These are phyloP conservation scores for Trichophyton benhamiae DNA, from an alignment of 2,329 filamentous ascomycete species.

Conservation along the genomic window DNA sequence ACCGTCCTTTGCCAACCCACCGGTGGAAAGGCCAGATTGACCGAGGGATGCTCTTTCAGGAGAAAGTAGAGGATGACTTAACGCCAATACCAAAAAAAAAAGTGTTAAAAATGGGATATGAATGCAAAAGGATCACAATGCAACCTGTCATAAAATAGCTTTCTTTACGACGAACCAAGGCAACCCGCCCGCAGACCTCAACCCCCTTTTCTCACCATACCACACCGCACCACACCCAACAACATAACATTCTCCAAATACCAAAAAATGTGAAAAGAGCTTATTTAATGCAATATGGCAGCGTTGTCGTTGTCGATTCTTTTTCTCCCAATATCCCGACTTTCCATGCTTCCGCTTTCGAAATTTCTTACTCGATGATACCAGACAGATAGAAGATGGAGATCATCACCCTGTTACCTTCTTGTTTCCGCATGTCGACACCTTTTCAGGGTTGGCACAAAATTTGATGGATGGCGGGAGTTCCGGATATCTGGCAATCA, in stretches of 20 bases:
- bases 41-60: slow-evolving; percentile 99
- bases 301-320: slow-evolving; percentile 7
- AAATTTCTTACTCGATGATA: slow-evolving; percentile 6
- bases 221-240: neutral
- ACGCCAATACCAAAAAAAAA: slow-evolving; percentile 2
- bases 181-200: neutral
- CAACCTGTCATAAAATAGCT: slow-evolving; percentile 7
- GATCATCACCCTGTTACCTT: slow-evolving; percentile 24
- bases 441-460: slow-evolving; percentile 14
- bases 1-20: slow-evolving; percentile 99
- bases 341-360: slow-evolving; percentile 3
- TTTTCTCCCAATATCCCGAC: slow-evolving; percentile 16
- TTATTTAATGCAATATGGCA: slow-evolving; percentile 1
- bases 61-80: slow-evolving; percentile 62
- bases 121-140: slow-evolving; percentile 3
- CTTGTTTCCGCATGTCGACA: slow-evolving; percentile 22
- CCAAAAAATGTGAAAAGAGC: slow-evolving; percentile 7
- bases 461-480: slow-evolving; percentile 40
- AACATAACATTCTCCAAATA: neutral
- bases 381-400: slow-evolving; percentile 38
- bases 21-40: slow-evolving; percentile 96
- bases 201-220: neutral
- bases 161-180: slow-evolving; percentile 1
- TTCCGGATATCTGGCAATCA: slow-evolving; percentile 77
- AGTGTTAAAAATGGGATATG: slow-evolving; percentile 4